Evolutionary conservation across 2,329 filamentous ascomycete genomes (phyloP), one percentile per base, ranked within the genome.

Genomic region (Plectosphaerella cucumerina): DNA sequence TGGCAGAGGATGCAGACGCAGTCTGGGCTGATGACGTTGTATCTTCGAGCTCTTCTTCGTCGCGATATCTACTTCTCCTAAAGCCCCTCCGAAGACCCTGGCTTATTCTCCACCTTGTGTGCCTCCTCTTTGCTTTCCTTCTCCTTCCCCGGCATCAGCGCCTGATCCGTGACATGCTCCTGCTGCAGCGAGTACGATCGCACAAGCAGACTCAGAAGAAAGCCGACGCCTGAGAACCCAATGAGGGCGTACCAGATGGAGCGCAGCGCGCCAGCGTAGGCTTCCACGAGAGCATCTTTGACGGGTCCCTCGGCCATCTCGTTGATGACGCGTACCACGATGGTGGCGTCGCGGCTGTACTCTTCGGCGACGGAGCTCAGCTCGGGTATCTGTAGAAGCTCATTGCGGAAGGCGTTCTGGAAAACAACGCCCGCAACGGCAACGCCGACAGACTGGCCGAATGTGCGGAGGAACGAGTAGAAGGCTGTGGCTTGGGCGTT

Each of bases 371-470:
- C 48, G 15, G 47, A 45, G 2, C 75, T 76, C 47, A 83, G 73
- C 20, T 68, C 64, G 0, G 77, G 70, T 44, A 75, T 75, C 2
- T 64, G 69, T 14, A 70, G 56, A 43, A 87, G 64, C 53, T 80
- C 76, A 43, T 65, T 66, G 49, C 69, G 70, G 67, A 86, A 79
- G 51, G 75, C 73, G 56, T 88, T 89, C 65, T 89, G 84, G 68
- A 89, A 89, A 49, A 87, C 76, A 31, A 85, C 82, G 4, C 86
- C 85, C 2, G 82, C 81, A 48, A 87, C 73, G 2, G 85, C 84
- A 3, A 89, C 81, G 21, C 85, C 85, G 10, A 88, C 66, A 0
- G 80, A 74, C 61, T 87, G 83, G 1, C 86, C 86, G 21, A 88
- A 76, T 2, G 79, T 76, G 14, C 84, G 78, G 58, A 84, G 76